phyloP scores from a whole-genome alignment of 1,284 basidiomycete genomes.

The Melampsora americana region DNA sequence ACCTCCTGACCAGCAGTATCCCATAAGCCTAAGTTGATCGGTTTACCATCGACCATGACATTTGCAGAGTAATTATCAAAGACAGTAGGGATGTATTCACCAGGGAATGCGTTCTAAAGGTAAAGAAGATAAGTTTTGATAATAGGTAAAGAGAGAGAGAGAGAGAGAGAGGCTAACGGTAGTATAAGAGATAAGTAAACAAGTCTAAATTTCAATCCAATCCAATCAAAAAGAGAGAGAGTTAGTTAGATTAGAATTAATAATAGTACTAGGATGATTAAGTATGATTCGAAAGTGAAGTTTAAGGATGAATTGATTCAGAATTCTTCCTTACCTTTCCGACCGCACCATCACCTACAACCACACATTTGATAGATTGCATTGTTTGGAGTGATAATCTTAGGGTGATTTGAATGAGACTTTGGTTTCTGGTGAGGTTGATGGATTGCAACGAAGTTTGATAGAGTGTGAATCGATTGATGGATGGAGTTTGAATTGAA shows the following conservation, averaged over 20 bases:
- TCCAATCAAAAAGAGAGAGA: neutral
- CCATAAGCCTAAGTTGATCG: constrained; percentile 94
- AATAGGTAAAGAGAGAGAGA: constrained; percentile 22
- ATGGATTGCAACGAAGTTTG: too few species aligned
- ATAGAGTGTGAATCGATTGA: too few species aligned
- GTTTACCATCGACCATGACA: constrained; percentile 98
- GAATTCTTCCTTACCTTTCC: constrained; percentile 69
- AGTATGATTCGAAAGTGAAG: constrained; percentile 54
- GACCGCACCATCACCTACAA: constrained; percentile 98
- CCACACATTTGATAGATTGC: constrained; percentile 68
- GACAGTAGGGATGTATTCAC: constrained; percentile 93
- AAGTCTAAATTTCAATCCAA: constrained; percentile 48
- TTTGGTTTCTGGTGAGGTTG: constrained; percentile 1
- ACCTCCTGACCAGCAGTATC: constrained; percentile 98
- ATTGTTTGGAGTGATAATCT: neutral
- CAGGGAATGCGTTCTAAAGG: constrained; percentile 52
- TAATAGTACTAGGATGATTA: constrained; percentile 47
- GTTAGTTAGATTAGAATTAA: neutral
- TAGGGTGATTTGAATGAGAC: neutral
- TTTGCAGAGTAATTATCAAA: constrained; percentile 88
- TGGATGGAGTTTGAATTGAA: too few species aligned
- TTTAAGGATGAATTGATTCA: neutral
- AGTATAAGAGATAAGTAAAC: constrained; percentile 54
- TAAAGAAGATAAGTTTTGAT: constrained; percentile 55
- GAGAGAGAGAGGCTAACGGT: constrained; percentile 46